A percentile compares a stretch with the other conserved stretches of the same genome.
These are phyloP conservation scores for Apiospora kogelbergensis DNA, from an alignment of 2,329 filamentous ascomycete species.

Conservation along the genomic window DNA sequence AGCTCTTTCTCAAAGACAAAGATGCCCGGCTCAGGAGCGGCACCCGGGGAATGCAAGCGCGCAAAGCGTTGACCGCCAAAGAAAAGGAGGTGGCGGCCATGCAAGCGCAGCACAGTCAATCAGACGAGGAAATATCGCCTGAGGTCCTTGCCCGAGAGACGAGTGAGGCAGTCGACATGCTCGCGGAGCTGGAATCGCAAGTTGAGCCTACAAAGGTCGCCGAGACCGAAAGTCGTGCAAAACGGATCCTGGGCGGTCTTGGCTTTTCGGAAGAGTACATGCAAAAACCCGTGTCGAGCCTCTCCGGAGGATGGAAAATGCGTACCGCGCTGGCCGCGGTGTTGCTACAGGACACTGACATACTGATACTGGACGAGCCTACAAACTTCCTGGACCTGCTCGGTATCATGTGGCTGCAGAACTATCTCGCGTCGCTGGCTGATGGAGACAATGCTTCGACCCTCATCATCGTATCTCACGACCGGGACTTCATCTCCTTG, in stretches of 20 bases:
- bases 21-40: constrained; percentile 74
- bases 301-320: constrained; percentile 81
- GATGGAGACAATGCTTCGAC: constrained; percentile 59
- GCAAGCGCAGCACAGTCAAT: constrained; percentile 45
- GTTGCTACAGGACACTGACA: constrained; percentile 71
- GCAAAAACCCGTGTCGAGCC: constrained; percentile 56
- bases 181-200: constrained; percentile 67
- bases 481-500: constrained; percentile 75
- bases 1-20: constrained; percentile 69
- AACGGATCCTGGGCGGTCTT: constrained; percentile 65
- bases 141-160: constrained; percentile 63
- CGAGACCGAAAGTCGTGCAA: constrained; percentile 65
- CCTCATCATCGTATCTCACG: constrained; percentile 79
- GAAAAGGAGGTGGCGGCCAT: constrained; percentile 67
- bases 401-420: constrained; percentile 82
- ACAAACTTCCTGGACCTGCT: constrained; percentile 85
- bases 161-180: constrained; percentile 66
- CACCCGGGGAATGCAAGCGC: constrained; percentile 69
- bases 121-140: constrained; percentile 55
- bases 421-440: constrained; percentile 61
- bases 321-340: constrained; percentile 64
- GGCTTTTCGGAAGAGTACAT: constrained; percentile 68
- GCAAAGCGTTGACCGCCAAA: constrained; percentile 70
- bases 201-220: constrained; percentile 65
- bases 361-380: constrained; percentile 82